Evolutionary conservation across 768 basidiomycete genomes (phyloP), one percentile per base, ranked within the genome.

Genomic region (Mycena galericulata): DNA sequence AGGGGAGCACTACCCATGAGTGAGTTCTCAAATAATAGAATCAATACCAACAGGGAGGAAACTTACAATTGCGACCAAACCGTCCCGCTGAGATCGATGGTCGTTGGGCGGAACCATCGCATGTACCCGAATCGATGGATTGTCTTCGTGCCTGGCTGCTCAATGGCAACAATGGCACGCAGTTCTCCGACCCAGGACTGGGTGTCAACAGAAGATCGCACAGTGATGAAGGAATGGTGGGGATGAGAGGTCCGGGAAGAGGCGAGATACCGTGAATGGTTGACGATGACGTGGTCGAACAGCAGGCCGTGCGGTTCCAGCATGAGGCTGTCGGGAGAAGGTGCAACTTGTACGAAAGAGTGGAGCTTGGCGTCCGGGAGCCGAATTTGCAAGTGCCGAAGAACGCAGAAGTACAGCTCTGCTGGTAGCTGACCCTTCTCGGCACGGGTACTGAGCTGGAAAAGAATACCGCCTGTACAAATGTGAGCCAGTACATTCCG

Each of bases 61-160:
- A 56, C 56, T 65, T 38, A 65, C 56, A 65, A 65, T 20, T 20
- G 6, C 1, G 18, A 17, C 65, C 65, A 66, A 1, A 66, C 57
- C 1, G 65, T 66, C 2, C 56, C 40, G 1, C 0, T 14, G 26
- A 66, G 47, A 17, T 34, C 22, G 1, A 38, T 20, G 0, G 47
- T 18, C 5, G 49, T 41, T n/a, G 65, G 58, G 18, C 50, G 41
- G 14, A 60, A 61, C 65, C 65, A 67, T 0, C 65, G 58, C 18
- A 67, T 12, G 34, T 38, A 55, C 1, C 65, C 51, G n/a, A 67
- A 67, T 4, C 34, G 40, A 5, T 54, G 58, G 7, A 49, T 20
- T 8, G 8, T 22, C 0, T 18, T 29, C 11, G n/a, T 34, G 12
- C 22, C 17, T 8, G 24, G n/a, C 18, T 54, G 49, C 24, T 59